Evolutionary conservation across 2,329 filamentous ascomycete genomes (phyloP).

Genomic region (Ascosphaera acerosa): DNA sequence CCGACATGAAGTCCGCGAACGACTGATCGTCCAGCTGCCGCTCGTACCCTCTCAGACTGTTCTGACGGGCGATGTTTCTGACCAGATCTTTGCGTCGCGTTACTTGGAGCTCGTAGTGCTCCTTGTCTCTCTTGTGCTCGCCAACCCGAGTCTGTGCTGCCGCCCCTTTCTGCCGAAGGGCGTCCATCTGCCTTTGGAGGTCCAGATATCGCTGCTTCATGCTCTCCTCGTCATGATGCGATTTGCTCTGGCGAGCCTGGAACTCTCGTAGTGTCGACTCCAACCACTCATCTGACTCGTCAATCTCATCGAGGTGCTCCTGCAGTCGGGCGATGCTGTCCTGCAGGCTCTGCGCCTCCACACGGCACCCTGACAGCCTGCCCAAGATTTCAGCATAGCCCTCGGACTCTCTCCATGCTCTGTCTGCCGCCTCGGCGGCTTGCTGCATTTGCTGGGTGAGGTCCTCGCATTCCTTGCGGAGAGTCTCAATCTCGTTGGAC

Average conservation of each 20-base stretch:
- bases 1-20: slow-evolving; percentile 51
- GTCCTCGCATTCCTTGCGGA: slow-evolving; percentile 35
- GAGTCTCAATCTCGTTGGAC: slow-evolving; percentile 31
- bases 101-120: slow-evolving; percentile 61
- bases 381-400: slow-evolving; percentile 51
- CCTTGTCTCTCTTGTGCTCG: slow-evolving; percentile 62
- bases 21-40: slow-evolving; percentile 47
- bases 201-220: slow-evolving; percentile 39
- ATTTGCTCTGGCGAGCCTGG: slow-evolving; percentile 43
- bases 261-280: slow-evolving; percentile 49
- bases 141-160: slow-evolving; percentile 28
- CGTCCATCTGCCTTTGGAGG: slow-evolving; percentile 28
- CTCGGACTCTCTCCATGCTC: slow-evolving; percentile 47
- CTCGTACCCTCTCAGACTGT: slow-evolving; percentile 68
- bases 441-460: slow-evolving; percentile 24
- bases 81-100: slow-evolving; percentile 46
- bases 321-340: slow-evolving; percentile 45
- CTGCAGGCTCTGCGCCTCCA: slow-evolving; percentile 44
- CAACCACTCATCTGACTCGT: slow-evolving; percentile 54
- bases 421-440: slow-evolving; percentile 26
- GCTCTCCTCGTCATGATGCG: slow-evolving; percentile 35
- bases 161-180: slow-evolving; percentile 18
- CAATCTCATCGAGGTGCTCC: slow-evolving; percentile 47
- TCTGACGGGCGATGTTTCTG: slow-evolving; percentile 46
- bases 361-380: slow-evolving; percentile 48